These are phyloP conservation scores for Prunella vulgaris DNA, from an alignment of 257 asterid species.

Conservation along the genomic window DNA sequence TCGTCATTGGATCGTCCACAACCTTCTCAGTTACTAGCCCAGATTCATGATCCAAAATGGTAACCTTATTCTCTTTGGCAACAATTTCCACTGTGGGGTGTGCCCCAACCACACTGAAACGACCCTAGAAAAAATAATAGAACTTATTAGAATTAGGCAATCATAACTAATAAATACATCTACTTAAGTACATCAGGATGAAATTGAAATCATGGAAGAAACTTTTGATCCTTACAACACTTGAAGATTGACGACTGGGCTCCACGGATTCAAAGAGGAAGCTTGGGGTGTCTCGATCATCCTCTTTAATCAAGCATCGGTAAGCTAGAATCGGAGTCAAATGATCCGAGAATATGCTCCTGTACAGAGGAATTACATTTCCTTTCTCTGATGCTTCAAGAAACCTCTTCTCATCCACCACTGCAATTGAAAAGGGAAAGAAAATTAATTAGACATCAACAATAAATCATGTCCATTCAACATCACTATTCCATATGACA, in stretches of 20 bases:
- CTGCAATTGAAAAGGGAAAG: constrained; percentile 27
- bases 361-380: constrained; percentile 63
- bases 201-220: not conserved
- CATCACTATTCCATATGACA: no score
- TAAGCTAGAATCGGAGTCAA: constrained; percentile 92
- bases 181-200: not conserved
- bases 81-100: constrained; percentile 78
- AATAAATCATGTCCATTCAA: not conserved
- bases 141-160: not conserved
- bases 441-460: not conserved
- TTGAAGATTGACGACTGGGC: constrained; percentile 58
- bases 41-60: constrained; percentile 57
- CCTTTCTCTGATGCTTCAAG: constrained; percentile 57
- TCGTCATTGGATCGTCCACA: constrained; percentile 67
- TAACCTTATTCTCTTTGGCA: constrained; percentile 69
- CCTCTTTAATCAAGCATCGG: constrained; percentile 88
- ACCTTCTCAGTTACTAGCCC: constrained; percentile 41
- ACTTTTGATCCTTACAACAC: constrained; percentile 46
- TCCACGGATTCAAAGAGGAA: constrained; percentile 86
- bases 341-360: constrained; percentile 83
- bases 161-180: not conserved
- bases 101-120: constrained; percentile 86
- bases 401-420: constrained; percentile 52
- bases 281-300: constrained; percentile 88
- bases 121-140: constrained; percentile 47